Base-by-base conservation (phyloP, 768 basidiomycete genomes). In the Neoboletus brunneissimus region DNA sequence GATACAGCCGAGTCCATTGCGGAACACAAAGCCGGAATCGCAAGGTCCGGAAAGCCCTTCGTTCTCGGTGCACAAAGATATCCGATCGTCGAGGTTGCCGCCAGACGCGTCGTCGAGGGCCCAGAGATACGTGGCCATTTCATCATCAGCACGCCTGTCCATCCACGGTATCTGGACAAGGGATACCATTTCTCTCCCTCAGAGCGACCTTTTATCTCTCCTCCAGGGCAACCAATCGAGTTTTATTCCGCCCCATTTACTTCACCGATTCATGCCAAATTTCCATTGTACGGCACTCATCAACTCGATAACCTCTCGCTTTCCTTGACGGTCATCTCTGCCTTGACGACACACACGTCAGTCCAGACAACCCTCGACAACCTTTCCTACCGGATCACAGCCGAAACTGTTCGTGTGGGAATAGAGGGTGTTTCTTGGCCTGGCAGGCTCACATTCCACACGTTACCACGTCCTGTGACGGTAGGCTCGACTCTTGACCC, bases 251-350 rank as follows among this genome's bases (percentile, higher is more conserved):
- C 77, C 3, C 75, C 73, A 41, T 82, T 84, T 57, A 38, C 74
- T 11, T 68, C 73, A 27, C 72, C 77, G 7, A 62, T 90, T n/a
- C 58, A 64, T 13, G 75, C 83, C 0, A 67, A 72, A 9, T 76
- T 97, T 10, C 83, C 86, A 2, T 76, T 98, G 15, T 80, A 84
- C 27, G 95, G 97, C 9, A 74, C 76, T 1, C 94, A 99, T 69
- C 96, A 98, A 65, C 77, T 89, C 25, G 82, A 87, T 51, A 98
- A 98, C 68, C 74, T 94, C n/a, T 82, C 84, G 5, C 76, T 86
- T 2, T 87, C 91, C 0, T 69, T 88, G 3, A 75, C 80, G 3
- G 77, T 86, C 34, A 73, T 95, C 43, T 81, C 85, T 16, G 73
- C 79, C 0, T 69, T 94, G 20, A 70, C 85, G 11, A 72, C 73